Evolutionary conservation across 1,139 yeast genomes (phyloP), one percentile per base, ranked within the genome.

Genomic region (Saccharomyces hybrid): DNA sequence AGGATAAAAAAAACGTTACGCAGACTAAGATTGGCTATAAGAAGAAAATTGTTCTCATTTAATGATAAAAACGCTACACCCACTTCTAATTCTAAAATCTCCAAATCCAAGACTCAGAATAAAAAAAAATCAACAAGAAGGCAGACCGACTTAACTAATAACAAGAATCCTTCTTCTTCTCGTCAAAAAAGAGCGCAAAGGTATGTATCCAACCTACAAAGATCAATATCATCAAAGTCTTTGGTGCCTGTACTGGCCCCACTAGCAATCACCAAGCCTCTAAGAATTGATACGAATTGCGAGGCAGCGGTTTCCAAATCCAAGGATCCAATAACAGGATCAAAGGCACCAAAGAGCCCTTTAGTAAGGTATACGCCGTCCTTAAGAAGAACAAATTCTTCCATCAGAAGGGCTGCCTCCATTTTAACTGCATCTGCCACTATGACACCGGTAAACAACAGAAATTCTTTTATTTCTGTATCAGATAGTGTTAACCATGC

Each of bases 351-450:
- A 44, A 47, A 31, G 52, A 23, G 14, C 44, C 28, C 44, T 49
- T 25, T 30, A 27, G 44, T 23, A 27, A 53, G 50, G 16, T 55
- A 58, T 13, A 54, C 60, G 1, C 52, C 64, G 1, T 64, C 72
- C 6, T 54, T 70, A 50, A 61, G 71, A 55, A 62, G 73, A 31
- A 66, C 72, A 0, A 66, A 68, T 11, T 69, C 73, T 0, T 68
- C 71, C 4, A 69, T 70, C 14, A 68, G 66, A 54, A 62, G 73
- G 53, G 73, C 72, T 7, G 72, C 71, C 3, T 68, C 73, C 0
- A 64, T 62, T 2, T 58, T 68, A 32, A 63, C 63, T 7, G 54
- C 57, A 27, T 53, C 53, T 32, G 51, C 44, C 5, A 42, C 58
- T 3, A 16, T 38, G 44, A 54, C 63, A 8, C 54, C 63, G 4